Conservation (phyloP, 768 basidiomycete genomes). For the Boletus fagicola region DNA sequence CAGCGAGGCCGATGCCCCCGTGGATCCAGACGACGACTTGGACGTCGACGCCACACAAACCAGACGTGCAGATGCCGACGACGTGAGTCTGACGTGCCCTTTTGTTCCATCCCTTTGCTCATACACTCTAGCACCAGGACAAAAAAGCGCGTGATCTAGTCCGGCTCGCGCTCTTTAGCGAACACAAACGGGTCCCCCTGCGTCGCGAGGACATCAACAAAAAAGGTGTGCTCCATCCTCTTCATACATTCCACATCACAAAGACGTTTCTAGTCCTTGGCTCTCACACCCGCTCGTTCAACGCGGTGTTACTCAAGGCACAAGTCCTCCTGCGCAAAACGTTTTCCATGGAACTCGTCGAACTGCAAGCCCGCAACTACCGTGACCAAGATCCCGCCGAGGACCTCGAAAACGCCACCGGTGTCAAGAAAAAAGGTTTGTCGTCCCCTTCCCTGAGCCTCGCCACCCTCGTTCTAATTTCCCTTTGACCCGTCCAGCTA, state of each 20-base stretch:
- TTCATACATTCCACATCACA: background rate
- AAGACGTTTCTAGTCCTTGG: conserved; percentile 41
- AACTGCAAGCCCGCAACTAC: conserved; percentile 61
- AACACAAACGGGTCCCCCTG: conserved; percentile 65
- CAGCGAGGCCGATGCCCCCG: conserved; percentile 16
- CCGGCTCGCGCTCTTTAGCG: conserved; percentile 77
- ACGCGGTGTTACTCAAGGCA: conserved; percentile 58
- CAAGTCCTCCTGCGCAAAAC: conserved; percentile 61
- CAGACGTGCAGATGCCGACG: conserved; percentile 22
- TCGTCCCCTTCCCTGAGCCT: background rate
- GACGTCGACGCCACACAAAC: conserved; percentile 36
- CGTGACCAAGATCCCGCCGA: conserved; percentile 39
- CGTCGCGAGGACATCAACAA: conserved; percentile 84
- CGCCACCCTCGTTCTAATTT: background rate
- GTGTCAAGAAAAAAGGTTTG: conserved; percentile 66
- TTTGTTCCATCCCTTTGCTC: background rate
- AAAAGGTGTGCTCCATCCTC: conserved; percentile 51
- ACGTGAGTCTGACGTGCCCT: conserved; percentile 9
- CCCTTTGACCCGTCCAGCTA: conserved; percentile 27
- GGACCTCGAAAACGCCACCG: conserved; percentile 50
- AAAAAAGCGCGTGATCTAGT: conserved; percentile 71
- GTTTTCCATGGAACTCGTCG: conserved; percentile 84
- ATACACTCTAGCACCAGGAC: conserved; percentile 50
- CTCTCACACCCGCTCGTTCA: conserved; percentile 55
- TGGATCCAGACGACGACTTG: conserved; percentile 22